Base-by-base conservation (phyloP, 179 eudicot genomes). In the Sideroxylon spinosum region DNA sequence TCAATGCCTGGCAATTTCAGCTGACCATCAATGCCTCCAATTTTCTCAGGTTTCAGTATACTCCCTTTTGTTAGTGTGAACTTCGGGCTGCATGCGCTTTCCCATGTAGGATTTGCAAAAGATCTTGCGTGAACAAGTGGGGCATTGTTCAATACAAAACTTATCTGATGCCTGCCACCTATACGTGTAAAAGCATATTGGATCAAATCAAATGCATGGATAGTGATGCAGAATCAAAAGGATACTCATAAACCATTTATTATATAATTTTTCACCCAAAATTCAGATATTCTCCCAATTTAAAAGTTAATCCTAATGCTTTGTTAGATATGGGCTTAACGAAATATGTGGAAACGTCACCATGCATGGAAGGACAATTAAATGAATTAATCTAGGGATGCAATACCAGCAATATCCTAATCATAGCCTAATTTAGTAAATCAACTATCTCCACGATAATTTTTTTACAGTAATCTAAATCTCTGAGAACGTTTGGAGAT, bases 101-200 rank as follows among this genome's bases (percentile, higher is more conserved):
- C 91, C 93, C 97, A 91, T 77, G 85, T 76, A 49, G 85, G 37
- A 80, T 71, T 81, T 22, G 76, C 75, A 80, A 81, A 77, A 70
- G 82, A 86, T 80, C 86, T 85, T 77, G 86, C 59, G 62, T 88
- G 92, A 78, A 83, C 73, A 80, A 81, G 49, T 32, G 93, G 86
- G n/a, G 48, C 86, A 79, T 86, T 88, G 81, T 84, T 86, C 81
- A 89, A 84, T n/a, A 81, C 82, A 65, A 91, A 87, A 75, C 81
- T 88, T 87, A 91, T 82, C 73, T 90, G 91, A 73, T 83, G 91
- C 82, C 89, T 88, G 76, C 92, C 91, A 62, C 85, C 99, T 89
- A 91, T 77, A 79, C 32, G 77, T 69, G 56, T 72, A 70, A 77
- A 48, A 81, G 76, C 71, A 61, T 32, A 55, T 73, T 29, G 67